Evolutionary conservation across 163 green algal genomes (phyloP).

Genomic region (Scenedesmus sp.): DNA sequence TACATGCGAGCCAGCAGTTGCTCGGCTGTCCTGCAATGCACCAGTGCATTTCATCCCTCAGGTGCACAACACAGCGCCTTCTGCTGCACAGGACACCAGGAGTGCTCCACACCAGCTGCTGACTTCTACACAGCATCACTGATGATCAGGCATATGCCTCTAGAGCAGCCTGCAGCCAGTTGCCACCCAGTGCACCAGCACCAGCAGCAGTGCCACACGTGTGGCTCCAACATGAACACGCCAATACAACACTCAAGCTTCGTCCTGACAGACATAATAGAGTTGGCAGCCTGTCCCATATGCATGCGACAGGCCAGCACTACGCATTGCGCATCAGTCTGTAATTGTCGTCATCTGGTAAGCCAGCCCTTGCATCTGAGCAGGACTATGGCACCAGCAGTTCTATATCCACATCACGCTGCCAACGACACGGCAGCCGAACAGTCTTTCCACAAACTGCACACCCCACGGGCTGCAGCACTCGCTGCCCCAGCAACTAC

Average conservation of each 20-base stretch:
- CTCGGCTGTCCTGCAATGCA: no score
- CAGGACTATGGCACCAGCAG: not conserved
- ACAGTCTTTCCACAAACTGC: not conserved
- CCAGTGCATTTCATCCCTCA: no score
- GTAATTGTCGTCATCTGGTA: not conserved
- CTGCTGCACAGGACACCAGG: no score
- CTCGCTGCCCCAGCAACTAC: not conserved
- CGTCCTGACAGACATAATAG: not conserved
- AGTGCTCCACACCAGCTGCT: no score
- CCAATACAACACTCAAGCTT: not conserved
- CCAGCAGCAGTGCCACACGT: not conserved
- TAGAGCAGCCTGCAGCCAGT: not conserved
- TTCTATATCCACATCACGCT: not conserved
- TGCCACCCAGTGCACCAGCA: not conserved
- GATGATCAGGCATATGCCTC: no score
- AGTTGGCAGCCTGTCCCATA: not conserved
- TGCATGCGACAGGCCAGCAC: not conserved
- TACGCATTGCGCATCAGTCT: not conserved
- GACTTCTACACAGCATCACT: no score
- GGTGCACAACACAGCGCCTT: no score
- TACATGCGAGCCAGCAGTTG: no score
- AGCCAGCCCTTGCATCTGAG: not conserved
- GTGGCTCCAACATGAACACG: not conserved
- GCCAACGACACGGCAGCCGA: not conserved
- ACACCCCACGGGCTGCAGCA: not conserved